Evolutionary conservation across 331 rosid genomes (phyloP), one percentile per base, ranked within the genome.

Genomic region (Rosa hybrid): DNA sequence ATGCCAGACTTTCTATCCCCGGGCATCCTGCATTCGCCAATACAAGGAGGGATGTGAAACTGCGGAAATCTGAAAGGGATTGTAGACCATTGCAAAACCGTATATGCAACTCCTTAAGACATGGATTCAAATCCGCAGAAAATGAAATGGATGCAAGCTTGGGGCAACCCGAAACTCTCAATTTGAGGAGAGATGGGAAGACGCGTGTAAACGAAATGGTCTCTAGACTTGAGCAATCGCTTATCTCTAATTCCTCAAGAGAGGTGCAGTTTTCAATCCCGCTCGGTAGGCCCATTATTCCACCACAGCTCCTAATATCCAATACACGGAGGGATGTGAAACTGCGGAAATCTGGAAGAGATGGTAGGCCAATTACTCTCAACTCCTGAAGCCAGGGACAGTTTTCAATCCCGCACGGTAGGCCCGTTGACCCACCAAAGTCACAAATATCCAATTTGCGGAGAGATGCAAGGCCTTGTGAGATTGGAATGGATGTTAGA

Each of bases 161-260:
- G 54, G 18, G 54, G 54, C 54, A 50, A 0, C 0, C 0, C 0
- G 0, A 0, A 50, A 14, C 56, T 50, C 4, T 0, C 56, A 50
- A 14, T 4, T 0, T 0, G 1, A 0, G 56, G 2, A 50, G 20
- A 8, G 59, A 53, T 17, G 59, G 18, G 63, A 20, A 3, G 59
- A 53, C 59, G 0, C 21, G 59, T 53, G 63, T 8, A 57, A n/a
- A 11, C 13, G 68, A 62, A n/a, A 57, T 57, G 63, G 63, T 8
- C 1, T 12, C 12, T 57, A 57, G 27, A 57, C 12, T 57, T 20
- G 0, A n/a, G 63, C 5, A 62, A 12, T 3, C 0, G 0, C 0
- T 0, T 16, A 53, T 18, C 0, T 0, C 0, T 17, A 53, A 53
- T 0, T 4, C 0, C 59, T 53, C 0, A 53, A 53, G 59, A 53